These are phyloP conservation scores for Saccharomyces hybrid DNA, from an alignment of 1,139 yeast species.

Conservation along the genomic window DNA sequence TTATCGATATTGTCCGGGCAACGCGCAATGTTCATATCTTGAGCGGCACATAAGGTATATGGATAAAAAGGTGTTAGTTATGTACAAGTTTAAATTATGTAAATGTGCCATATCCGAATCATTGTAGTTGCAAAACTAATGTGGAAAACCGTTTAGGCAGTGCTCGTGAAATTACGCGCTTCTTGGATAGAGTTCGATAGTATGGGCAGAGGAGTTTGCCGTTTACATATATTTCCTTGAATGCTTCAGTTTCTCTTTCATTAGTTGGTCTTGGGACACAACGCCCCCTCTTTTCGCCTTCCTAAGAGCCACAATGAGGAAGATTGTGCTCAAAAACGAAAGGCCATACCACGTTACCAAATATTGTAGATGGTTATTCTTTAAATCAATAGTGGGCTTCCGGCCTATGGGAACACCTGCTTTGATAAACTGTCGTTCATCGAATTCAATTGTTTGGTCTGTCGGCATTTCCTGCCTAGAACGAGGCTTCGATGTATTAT, in stretches of 20 bases:
- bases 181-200: not conserved
- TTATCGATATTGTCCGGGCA: not conserved
- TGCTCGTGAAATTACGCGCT: not conserved
- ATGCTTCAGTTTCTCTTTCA: conserved; percentile 40
- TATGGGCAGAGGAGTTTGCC: not conserved
- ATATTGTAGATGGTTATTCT: conserved; percentile 88
- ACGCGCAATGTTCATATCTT: not conserved
- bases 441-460: conserved; percentile 32
- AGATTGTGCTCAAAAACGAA: conserved; percentile 59
- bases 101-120: not conserved
- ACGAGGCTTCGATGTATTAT: not conserved
- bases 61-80: not conserved
- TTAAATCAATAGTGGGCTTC: conserved; percentile 66
- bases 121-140: not conserved
- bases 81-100: not conserved
- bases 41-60: not conserved
- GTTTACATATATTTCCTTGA: conserved; percentile 35
- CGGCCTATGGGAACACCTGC: conserved; percentile 92
- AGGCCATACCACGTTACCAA: conserved; percentile 93
- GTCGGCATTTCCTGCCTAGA: not conserved
- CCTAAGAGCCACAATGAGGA: conserved; percentile 51
- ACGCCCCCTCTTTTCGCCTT: conserved; percentile 37
- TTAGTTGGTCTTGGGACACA: conserved; percentile 33
- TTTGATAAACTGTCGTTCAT: conserved; percentile 45
- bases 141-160: too few relatives aligned